A percentile compares a stretch with the other conserved stretches of the same genome.
phyloP scores from a whole-genome alignment of 208 protist genomes.

The Leishmania tarentolae region DNA sequence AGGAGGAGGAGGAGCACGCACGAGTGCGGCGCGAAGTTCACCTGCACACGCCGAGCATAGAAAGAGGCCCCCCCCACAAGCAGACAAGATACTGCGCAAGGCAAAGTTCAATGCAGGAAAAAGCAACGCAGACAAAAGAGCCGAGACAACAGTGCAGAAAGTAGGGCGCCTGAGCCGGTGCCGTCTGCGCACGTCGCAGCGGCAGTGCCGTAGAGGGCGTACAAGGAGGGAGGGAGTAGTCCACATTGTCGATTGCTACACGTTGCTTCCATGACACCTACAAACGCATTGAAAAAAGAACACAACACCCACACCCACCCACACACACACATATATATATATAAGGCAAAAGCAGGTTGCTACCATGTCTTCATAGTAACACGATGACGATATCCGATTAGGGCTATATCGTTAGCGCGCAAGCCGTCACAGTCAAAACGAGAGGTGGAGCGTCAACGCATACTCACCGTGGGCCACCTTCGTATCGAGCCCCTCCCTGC shows the following conservation, averaged over 20 bases:
- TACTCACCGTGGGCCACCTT: neutral
- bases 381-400: no score
- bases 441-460: neutral
- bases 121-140: neutral
- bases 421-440: neutral
- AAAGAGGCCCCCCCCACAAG: neutral
- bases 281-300: neutral
- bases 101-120: neutral
- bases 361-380: neutral
- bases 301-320: no score
- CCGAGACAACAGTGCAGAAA: neutral
- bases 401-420: neutral
- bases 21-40: no score
- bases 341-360: neutral
- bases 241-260: neutral
- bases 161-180: neutral
- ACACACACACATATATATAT: neutral
- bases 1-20: neutral
- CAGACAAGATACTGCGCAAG: neutral
- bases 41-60: neutral
- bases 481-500: neutral
- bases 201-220: neutral
- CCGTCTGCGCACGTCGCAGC: neutral
- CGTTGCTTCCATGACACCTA: neutral
- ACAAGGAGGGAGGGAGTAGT: neutral